Percentiles rank a stretch among this genome's conserved stretches.
Conservation (phyloP, 805 yeast genomes). For the Metschnikowia lochheadii region DNA sequence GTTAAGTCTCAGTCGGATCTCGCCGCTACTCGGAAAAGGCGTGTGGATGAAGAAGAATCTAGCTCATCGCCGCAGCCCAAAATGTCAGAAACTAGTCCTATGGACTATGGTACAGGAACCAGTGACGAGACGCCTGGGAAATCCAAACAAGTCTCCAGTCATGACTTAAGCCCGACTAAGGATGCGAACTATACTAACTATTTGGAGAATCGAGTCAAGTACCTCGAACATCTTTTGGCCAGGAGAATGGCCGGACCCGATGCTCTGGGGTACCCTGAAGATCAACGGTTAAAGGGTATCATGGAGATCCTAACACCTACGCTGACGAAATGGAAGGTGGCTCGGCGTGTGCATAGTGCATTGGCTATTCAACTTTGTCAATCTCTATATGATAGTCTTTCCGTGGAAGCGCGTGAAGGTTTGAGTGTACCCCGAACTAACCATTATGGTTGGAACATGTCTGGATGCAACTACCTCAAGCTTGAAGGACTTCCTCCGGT, state of each 20-base stretch:
- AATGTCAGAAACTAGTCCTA: neutral
- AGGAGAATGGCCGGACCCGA: neutral
- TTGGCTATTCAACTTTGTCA: slow-evolving; percentile 34
- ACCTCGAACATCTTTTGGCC: slow-evolving; percentile 26
- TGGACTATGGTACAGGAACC: neutral
- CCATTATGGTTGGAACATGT: slow-evolving; percentile 62
- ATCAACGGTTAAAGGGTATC: slow-evolving; percentile 16
- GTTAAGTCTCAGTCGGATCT: neutral
- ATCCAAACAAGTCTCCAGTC: neutral
- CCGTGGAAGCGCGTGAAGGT: slow-evolving; percentile 28
- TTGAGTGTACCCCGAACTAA: slow-evolving; percentile 53
- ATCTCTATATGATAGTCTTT: slow-evolving; percentile 28
- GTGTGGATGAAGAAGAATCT: neutral
- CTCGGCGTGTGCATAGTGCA: slow-evolving; percentile 43
- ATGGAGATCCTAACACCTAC: slow-evolving; percentile 15
- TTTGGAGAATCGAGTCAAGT: slow-evolving; percentile 39
- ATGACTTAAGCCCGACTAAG: neutral
- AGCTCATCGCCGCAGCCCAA: neutral
- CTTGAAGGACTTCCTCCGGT: slow-evolving; percentile 31
- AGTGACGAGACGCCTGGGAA: neutral
- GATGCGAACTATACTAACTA: slow-evolving; percentile 10
- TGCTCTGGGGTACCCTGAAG: neutral
- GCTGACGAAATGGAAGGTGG: slow-evolving; percentile 44
- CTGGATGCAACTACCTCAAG: slow-evolving; percentile 49
- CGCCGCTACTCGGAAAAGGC: neutral